phyloP scores from a whole-genome alignment of 257 asterid genomes.

The Euphrasia confusa region DNA sequence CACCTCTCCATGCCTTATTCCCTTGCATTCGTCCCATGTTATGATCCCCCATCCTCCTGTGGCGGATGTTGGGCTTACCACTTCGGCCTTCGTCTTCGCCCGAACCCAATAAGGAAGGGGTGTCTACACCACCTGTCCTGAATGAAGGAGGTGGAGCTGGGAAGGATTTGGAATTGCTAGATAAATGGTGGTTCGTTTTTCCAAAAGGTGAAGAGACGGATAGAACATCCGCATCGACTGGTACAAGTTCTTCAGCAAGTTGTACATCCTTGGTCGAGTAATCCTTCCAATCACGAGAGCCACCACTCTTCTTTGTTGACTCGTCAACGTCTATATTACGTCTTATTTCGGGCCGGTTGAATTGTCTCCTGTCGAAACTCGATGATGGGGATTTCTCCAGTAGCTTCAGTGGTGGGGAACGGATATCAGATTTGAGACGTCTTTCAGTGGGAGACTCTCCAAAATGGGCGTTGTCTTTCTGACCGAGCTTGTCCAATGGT shows the following conservation, averaged over 20 bases:
- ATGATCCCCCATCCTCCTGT: constrained; percentile 74
- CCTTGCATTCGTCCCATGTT: constrained; percentile 74
- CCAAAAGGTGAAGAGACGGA: constrained; percentile 77
- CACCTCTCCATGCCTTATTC: constrained; percentile 84
- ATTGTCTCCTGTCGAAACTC: constrained; percentile 54
- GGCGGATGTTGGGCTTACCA: constrained; percentile 58
- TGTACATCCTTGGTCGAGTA: too few species aligned
- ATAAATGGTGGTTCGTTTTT: constrained; percentile 44
- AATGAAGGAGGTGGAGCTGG: constrained; percentile 59
- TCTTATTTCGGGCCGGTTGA: constrained; percentile 56
- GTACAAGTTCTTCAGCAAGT: constrained; percentile 54
- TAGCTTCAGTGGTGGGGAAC: constrained; percentile 55
- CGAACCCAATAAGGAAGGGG: constrained; percentile 52
- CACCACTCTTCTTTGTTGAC: constrained; percentile 65
- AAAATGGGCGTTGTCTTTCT: constrained; percentile 52
- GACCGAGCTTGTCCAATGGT: constrained; percentile 54
- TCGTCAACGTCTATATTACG: constrained; percentile 63
- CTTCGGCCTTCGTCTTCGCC: constrained; percentile 70
- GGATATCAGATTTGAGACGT: constrained; percentile 58
- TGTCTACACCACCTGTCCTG: constrained; percentile 52
- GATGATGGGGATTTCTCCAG: constrained; percentile 78
- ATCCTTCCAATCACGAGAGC: constrained; percentile 32
- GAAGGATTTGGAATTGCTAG: constrained; percentile 57
- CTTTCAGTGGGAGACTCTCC: constrained; percentile 66
- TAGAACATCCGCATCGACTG: constrained; percentile 55